Conservation (phyloP, 495 filamentous ascomycete genomes). For the Hypoxylon lenormandii region DNA sequence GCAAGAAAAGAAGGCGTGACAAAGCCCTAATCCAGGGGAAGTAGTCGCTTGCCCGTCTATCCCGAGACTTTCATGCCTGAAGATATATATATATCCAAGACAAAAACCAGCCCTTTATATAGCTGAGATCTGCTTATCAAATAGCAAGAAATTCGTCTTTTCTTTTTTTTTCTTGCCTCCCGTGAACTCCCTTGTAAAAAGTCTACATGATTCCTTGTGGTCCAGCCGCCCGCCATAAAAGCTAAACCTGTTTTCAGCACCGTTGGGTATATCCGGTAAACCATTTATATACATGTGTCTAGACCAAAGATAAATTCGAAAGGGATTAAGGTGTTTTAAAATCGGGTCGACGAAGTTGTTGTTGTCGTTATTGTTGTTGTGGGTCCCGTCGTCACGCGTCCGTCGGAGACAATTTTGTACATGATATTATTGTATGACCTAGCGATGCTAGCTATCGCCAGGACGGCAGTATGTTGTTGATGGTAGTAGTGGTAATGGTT, state of each 20-base stretch:
- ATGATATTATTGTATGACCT: not conserved
- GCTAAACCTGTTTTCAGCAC: constrained; percentile 10
- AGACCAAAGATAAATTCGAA: constrained; percentile 24
- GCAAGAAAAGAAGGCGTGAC: constrained; percentile 1
- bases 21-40: not conserved
- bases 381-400: constrained; percentile 2
- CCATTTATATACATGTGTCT: constrained; percentile 32
- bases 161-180: constrained; percentile 12
- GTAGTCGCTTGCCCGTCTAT: constrained; percentile 12
- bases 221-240: constrained; percentile 34
- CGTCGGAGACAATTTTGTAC: not conserved
- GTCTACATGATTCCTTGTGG: constrained; percentile 16
- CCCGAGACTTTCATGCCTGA: constrained; percentile 13
- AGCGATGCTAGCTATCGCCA: not conserved
- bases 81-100: constrained; percentile 20
- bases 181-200: constrained; percentile 12
- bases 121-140: constrained; percentile 23
- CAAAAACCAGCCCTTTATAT: constrained; percentile 14
- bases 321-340: not conserved
- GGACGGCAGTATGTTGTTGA: constrained; percentile 1
- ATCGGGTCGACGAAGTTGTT: constrained; percentile 1
- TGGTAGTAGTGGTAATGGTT: constrained; percentile 29
- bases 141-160: constrained; percentile 7
- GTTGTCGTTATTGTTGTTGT: not conserved
- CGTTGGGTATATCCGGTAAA: constrained; percentile 34